A percentile compares a stretch with the other conserved stretches of the same genome.
phyloP scores from a whole-genome alignment of 2,329 filamentous ascomycete species.

The Tolypocladium ovalisporum region DNA sequence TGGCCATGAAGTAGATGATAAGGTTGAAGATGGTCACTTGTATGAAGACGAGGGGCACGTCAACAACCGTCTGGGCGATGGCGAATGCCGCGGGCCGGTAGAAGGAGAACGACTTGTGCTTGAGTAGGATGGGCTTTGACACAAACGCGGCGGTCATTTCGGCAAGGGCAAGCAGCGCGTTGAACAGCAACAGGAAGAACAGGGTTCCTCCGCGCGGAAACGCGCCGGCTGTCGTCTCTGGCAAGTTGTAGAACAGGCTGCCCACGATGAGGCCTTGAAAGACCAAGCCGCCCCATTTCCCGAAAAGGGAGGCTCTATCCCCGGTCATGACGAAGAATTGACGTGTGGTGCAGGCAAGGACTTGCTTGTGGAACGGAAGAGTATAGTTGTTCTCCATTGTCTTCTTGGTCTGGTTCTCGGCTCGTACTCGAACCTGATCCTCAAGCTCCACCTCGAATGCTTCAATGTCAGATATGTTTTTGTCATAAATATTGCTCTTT shows the following conservation, averaged over 20 bases:
- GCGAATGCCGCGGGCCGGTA: constrained; percentile 49
- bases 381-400: constrained; percentile 64
- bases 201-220: constrained; percentile 41
- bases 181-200: constrained; percentile 44
- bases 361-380: constrained; percentile 63
- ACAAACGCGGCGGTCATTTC: constrained; percentile 59
- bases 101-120: constrained; percentile 61
- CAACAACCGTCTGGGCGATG: constrained; percentile 43
- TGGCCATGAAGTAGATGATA: constrained; percentile 68
- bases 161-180: constrained; percentile 57
- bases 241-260: constrained; percentile 65
- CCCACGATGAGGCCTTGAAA: constrained; percentile 67
- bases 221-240: constrained; percentile 48
- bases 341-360: constrained; percentile 57
- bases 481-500: constrained; percentile 48
- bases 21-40: constrained; percentile 60
- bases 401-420: constrained; percentile 54
- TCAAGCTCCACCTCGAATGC: constrained; percentile 55
- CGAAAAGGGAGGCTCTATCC: constrained; percentile 64
- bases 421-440: constrained; percentile 26
- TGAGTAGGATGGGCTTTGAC: constrained; percentile 54
- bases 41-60: constrained; percentile 51
- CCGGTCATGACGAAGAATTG: constrained; percentile 73
- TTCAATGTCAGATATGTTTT: constrained; percentile 48
- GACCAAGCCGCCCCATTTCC: constrained; percentile 70